Evolutionary conservation across 2,329 filamentous ascomycete genomes (phyloP).

Genomic region (Alternaria ethzedia): DNA sequence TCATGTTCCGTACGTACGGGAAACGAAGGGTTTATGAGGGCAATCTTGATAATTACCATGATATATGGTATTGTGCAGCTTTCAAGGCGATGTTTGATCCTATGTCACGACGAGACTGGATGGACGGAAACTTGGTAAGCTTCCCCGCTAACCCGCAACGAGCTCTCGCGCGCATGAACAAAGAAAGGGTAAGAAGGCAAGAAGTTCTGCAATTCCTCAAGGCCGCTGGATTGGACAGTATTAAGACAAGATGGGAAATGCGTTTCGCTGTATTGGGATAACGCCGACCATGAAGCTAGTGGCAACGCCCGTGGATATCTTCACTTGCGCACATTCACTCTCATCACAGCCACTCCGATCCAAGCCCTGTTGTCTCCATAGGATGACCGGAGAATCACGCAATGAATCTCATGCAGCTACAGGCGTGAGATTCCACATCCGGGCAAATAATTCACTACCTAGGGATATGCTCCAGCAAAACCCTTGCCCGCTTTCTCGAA

Average conservation of each 20-base stretch:
- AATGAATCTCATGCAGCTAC: too few relatives aligned
- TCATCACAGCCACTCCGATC: neutral
- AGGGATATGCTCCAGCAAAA: too few relatives aligned
- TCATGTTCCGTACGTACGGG: neutral
- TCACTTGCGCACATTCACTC: neutral
- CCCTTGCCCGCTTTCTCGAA: too few relatives aligned
- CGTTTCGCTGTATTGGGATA: neutral
- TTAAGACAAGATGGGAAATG: neutral
- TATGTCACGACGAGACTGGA: neutral
- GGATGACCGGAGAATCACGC: too few relatives aligned
- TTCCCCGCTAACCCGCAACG: neutral
- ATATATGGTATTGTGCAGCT: neutral
- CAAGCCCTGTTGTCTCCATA: too few relatives aligned
- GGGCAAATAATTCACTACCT: too few relatives aligned
- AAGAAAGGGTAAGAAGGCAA: neutral
- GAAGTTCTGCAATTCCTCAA: neutral
- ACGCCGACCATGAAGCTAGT: fast-evolving
- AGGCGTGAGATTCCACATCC: too few relatives aligned
- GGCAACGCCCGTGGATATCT: too few relatives aligned
- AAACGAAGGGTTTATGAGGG: neutral
- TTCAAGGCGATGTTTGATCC: neutral
- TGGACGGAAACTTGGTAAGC: neutral
- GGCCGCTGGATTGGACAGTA: neutral
- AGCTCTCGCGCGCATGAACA: neutral
- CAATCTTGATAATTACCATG: neutral